Conservation (phyloP, 192 early-diverging fungal genomes). For the Backusella morwellensis region DNA sequence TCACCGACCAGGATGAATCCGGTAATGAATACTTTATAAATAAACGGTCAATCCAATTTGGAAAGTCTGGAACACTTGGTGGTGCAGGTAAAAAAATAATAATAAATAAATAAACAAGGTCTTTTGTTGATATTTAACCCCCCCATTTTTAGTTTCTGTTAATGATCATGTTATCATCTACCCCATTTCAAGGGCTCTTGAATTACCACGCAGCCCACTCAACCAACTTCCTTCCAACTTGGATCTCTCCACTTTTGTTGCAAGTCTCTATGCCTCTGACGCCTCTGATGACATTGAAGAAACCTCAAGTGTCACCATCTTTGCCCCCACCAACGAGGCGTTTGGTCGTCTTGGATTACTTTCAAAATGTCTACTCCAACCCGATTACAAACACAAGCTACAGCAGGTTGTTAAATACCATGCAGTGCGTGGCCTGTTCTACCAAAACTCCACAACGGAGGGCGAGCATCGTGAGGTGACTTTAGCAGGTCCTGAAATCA, state of each 20-base stretch:
- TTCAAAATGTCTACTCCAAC: slow-evolving; percentile 43
- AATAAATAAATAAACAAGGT: neutral
- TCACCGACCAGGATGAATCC: slow-evolving; percentile 20
- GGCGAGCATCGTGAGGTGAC: slow-evolving; percentile 37
- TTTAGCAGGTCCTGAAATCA: slow-evolving; percentile 38
- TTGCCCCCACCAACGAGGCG: slow-evolving; percentile 61
- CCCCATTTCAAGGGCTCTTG: slow-evolving; percentile 48
- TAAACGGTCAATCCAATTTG: slow-evolving; percentile 45
- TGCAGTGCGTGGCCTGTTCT: slow-evolving; percentile 40
- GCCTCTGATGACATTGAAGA: slow-evolving; percentile 44
- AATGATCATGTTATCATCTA: slow-evolving; percentile 62
- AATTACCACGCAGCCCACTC: slow-evolving; percentile 47
- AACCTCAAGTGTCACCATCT: slow-evolving; percentile 56
- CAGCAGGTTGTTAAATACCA: slow-evolving; percentile 56
- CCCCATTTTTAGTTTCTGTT: slow-evolving; percentile 41
- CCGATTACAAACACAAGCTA: slow-evolving; percentile 32
- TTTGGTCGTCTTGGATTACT: slow-evolving; percentile 60
- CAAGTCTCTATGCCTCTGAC: slow-evolving; percentile 49
- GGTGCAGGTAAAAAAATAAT: slow-evolving; percentile 34
- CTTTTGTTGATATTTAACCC: neutral
- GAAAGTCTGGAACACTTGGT: slow-evolving; percentile 44
- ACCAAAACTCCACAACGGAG: slow-evolving; percentile 33
- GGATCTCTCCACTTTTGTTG: slow-evolving; percentile 52
- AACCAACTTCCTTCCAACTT: slow-evolving; percentile 46
- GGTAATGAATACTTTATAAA: slow-evolving; percentile 18